Percentiles rank a stretch among this genome's conserved stretches.
phyloP scores from a whole-genome alignment of 495 filamentous ascomycete species.

The Immersiella caudata region DNA sequence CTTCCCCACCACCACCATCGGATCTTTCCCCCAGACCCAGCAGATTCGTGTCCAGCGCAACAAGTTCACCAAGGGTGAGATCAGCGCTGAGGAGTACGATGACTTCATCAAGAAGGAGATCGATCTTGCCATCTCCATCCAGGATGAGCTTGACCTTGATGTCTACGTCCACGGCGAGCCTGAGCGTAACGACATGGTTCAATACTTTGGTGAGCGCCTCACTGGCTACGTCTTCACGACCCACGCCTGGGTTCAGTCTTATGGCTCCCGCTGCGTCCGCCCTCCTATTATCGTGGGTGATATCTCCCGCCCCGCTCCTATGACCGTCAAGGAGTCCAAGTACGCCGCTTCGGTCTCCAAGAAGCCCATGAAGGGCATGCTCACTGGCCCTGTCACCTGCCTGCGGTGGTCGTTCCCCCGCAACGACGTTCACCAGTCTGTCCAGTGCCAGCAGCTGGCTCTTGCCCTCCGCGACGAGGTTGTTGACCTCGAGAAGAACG shows the following conservation, averaged over 20 bases:
- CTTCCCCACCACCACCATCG: conserved; percentile 99
- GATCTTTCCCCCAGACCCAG: conserved; percentile 98
- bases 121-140: conserved; percentile 85
- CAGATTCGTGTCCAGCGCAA: conserved; percentile 94
- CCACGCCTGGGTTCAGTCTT: conserved; percentile 97
- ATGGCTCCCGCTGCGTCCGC: conserved; percentile 96
- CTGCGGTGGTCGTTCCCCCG: conserved; percentile 99
- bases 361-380: conserved; percentile 99
- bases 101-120: conserved; percentile 99
- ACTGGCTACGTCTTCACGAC: conserved; percentile 98
- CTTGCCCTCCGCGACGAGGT: conserved; percentile 98
- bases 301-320: conserved; percentile 90
- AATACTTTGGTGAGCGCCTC: conserved; percentile 98
- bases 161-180: conserved; percentile 98
- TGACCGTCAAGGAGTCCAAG: conserved; percentile 99
- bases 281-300: conserved; percentile 98
- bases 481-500: conserved; percentile 92
- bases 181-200: conserved; percentile 99
- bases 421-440: conserved; percentile 97
- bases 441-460: conserved; percentile 98
- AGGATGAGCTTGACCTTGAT: conserved; percentile 92
- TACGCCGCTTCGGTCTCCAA: conserved; percentile 93
- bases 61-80: conserved; percentile 98
- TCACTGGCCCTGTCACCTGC: conserved; percentile 98
- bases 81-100: conserved; percentile 88